Evolutionary conservation across 2,329 filamentous ascomycete species (phyloP).

Genomic region (Botrytis hyacinthi): DNA sequence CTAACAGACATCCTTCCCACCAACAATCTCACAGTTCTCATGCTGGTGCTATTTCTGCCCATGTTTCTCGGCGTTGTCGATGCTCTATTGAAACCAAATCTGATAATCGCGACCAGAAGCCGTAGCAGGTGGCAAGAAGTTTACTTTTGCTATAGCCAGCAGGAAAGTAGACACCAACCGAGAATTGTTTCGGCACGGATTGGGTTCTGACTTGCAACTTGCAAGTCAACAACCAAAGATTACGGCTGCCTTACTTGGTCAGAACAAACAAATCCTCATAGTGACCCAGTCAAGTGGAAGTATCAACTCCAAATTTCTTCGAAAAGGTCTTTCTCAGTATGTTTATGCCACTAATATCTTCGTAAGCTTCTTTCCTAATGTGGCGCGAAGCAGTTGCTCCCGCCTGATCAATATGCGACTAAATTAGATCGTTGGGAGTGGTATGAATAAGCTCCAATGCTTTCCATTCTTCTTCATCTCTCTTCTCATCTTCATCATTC

Average conservation of each 20-base stretch:
- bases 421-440: background rate
- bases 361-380: background rate
- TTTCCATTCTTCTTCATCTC: background rate
- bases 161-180: background rate
- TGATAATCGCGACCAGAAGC: background rate
- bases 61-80: background rate
- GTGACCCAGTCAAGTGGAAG: background rate
- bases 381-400: background rate
- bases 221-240: background rate
- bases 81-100: background rate
- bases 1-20: background rate
- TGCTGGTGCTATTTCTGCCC: background rate
- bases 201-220: background rate
- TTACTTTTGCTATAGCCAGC: background rate
- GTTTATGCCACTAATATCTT: background rate
- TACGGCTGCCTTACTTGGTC: background rate
- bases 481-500: background rate
- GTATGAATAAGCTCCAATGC: background rate
- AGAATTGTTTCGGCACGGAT: background rate
- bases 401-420: background rate
- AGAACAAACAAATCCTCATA: background rate
- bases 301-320: background rate
- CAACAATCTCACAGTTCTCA: background rate
- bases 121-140: background rate
- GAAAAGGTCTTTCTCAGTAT: background rate